Conservation (phyloP, 805 yeast species). For the Diddensiella santjacobensis region DNA sequence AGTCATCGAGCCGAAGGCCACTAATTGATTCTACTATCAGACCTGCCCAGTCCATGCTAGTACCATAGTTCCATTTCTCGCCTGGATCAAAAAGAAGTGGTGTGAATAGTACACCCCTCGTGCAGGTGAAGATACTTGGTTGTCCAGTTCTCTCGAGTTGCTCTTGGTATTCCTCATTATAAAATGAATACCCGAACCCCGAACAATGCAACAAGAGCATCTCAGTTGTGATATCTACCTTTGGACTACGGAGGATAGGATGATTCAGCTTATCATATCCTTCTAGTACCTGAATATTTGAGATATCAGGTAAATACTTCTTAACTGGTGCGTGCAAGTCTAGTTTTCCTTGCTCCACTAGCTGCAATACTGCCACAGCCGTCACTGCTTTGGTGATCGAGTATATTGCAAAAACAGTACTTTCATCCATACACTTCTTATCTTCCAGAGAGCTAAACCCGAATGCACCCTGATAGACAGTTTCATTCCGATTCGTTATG, state of each 20-base stretch:
- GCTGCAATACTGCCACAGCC: background rate
- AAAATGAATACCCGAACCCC: background rate
- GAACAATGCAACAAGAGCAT: background rate
- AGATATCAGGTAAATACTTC: background rate
- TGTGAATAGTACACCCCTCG: background rate
- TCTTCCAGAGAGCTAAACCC: background rate
- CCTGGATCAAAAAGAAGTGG: background rate
- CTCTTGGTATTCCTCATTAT: background rate
- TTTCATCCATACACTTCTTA: background rate
- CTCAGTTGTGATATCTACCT: background rate
- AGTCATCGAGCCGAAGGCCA: background rate
- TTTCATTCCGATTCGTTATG: background rate
- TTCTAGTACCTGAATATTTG: background rate
- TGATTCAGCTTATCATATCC: background rate
- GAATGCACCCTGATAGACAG: background rate
- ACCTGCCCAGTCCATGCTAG: background rate
- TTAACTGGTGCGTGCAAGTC: background rate
- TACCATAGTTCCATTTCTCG: background rate
- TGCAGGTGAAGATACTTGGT: background rate
- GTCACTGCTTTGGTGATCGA: background rate
- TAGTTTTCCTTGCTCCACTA: background rate
- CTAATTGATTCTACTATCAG: background rate
- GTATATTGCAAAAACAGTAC: background rate
- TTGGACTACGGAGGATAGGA: background rate
- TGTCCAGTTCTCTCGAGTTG: background rate